Percentiles rank a stretch among this genome's conserved stretches.
phyloP scores from a whole-genome alignment of 805 yeast species.

The Candida glaebosa region DNA sequence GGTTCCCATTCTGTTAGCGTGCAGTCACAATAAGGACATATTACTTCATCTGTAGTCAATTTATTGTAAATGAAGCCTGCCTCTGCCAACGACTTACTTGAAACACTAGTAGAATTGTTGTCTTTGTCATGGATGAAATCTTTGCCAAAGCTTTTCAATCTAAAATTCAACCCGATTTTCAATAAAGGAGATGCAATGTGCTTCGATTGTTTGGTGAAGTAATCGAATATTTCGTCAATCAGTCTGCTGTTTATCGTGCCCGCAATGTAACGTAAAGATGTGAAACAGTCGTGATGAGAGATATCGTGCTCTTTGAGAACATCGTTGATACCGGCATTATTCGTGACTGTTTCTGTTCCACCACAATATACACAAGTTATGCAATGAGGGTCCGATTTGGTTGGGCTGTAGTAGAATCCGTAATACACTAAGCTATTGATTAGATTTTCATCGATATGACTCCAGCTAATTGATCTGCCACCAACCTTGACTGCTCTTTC shows the following conservation, averaged over 20 bases:
- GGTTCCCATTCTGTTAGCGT: constrained; percentile 50
- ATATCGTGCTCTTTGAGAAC: not conserved
- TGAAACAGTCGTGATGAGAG: not conserved
- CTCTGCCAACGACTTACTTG: constrained; percentile 42
- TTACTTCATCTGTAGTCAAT: constrained; percentile 31
- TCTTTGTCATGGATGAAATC: constrained; percentile 46
- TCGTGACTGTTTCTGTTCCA: constrained; percentile 15
- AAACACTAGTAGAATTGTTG: constrained; percentile 25
- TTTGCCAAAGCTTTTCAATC: constrained; percentile 38
- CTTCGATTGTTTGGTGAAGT: not conserved
- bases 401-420: constrained; percentile 62
- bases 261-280: constrained; percentile 1
- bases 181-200: constrained; percentile 20
- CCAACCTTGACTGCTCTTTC: constrained; percentile 15
- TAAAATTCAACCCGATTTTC: constrained; percentile 23
- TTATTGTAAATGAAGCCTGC: constrained; percentile 44
- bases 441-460: constrained; percentile 6
- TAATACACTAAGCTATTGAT: constrained; percentile 41
- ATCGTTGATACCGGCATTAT: not conserved
- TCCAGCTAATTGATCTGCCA: constrained; percentile 8
- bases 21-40: constrained; percentile 25
- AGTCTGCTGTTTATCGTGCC: not conserved
- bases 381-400: constrained; percentile 42
- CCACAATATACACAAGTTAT: constrained; percentile 60
- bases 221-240: not conserved